Evolutionary conservation across 2,329 filamentous ascomycete genomes (phyloP).

Genomic region (Chaetoscypha palmicola): DNA sequence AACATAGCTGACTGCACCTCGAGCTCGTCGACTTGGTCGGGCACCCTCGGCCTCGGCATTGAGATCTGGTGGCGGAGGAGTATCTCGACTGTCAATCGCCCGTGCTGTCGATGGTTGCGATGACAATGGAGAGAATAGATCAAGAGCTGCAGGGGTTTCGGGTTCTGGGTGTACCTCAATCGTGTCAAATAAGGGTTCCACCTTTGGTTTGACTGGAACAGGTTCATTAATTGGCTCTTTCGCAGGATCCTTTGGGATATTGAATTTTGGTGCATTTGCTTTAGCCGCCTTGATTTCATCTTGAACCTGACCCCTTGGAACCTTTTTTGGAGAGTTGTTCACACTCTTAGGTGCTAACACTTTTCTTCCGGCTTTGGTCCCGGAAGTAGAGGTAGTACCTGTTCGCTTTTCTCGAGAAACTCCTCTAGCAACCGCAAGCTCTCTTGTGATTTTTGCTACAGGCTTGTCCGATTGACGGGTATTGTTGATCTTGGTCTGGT

Average conservation of each 20-base stretch:
- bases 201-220: slow-evolving; percentile 7
- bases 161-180: slow-evolving; percentile 31
- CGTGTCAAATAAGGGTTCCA: slow-evolving; percentile 12
- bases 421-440: slow-evolving; percentile 23
- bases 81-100: slow-evolving; percentile 37
- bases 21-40: slow-evolving; percentile 59
- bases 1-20: slow-evolving; percentile 68
- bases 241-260: slow-evolving; percentile 14
- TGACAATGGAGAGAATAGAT: slow-evolving; percentile 41
- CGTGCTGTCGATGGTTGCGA: slow-evolving; percentile 37
- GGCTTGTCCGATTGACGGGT: slow-evolving; percentile 14
- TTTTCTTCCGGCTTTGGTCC: slow-evolving; percentile 20
- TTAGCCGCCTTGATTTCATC: slow-evolving; percentile 38
- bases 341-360: slow-evolving; percentile 46
- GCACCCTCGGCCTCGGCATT: slow-evolving; percentile 49
- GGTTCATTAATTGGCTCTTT: slow-evolving; percentile 16
- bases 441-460: slow-evolving; percentile 16
- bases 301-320: slow-evolving; percentile 28
- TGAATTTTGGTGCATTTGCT: slow-evolving; percentile 26
- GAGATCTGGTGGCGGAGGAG: slow-evolving; percentile 53
- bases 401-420: slow-evolving; percentile 21
- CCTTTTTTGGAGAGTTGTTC: slow-evolving; percentile 49
- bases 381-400: slow-evolving; percentile 3
- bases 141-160: slow-evolving; percentile 35
- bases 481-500: slow-evolving; percentile 13